Conservation (phyloP, 352 stramenopile species). For the Thalassiosira ordinaria region DNA sequence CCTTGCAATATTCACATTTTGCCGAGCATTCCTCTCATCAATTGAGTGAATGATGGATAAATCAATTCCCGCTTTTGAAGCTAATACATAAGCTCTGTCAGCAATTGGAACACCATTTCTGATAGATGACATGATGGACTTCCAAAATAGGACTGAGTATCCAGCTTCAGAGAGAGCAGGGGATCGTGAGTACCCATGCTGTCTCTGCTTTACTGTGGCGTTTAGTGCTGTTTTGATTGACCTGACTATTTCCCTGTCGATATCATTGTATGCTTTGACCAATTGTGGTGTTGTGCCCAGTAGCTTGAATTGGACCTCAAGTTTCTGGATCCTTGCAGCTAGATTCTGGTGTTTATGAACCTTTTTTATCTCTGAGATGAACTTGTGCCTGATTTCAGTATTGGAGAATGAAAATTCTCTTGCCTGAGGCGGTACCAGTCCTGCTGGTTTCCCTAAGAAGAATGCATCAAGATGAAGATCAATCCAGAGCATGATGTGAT, state of each 20-base stretch:
- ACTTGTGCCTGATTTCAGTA: background rate
- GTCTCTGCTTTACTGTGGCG: background rate
- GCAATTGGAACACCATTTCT: background rate
- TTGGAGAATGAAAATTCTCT: slow-evolving; percentile 3
- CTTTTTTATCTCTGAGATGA: background rate
- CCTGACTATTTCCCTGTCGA: background rate
- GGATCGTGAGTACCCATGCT: background rate
- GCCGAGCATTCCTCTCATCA: no score
- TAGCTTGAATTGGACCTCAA: background rate
- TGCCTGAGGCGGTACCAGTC: background rate
- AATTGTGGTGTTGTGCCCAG: background rate
- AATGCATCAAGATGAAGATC: slow-evolving; percentile 10
- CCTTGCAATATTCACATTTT: no score
- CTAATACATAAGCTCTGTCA: no score
- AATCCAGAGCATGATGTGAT: slow-evolving; percentile 23
- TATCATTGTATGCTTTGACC: background rate
- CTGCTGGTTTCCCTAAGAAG: background rate
- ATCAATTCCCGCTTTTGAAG: no score
- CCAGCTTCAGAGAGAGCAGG: background rate
- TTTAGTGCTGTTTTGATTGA: slow-evolving; percentile 1
- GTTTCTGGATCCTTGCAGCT: background rate
- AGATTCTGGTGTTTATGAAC: slow-evolving; percentile 1
- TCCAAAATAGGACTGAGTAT: background rate
- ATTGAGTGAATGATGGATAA: no score
- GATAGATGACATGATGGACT: background rate